Evolutionary conservation across 2,329 filamentous ascomycete species (phyloP).

Genomic region (Stagonosporopsis vannaccii): DNA sequence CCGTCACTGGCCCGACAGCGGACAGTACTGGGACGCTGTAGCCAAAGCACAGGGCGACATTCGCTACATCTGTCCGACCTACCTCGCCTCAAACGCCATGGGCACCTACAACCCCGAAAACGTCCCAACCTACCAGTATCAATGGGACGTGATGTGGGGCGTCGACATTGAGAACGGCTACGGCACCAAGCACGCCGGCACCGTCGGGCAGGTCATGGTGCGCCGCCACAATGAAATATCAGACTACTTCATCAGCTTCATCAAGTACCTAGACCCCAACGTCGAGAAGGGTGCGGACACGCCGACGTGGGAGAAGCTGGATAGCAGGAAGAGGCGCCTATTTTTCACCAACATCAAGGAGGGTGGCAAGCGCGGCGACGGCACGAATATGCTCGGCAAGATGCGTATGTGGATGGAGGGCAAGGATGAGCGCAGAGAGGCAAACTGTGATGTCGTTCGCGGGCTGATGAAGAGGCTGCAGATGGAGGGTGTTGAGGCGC

Average conservation of each 20-base stretch:
- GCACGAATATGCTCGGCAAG: conserved; percentile 28
- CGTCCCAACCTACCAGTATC: conserved; percentile 42
- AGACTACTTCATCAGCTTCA: conserved; percentile 44
- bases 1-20: conserved; percentile 44
- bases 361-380: conserved; percentile 31
- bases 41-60: conserved; percentile 45
- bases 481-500: conserved; percentile 30
- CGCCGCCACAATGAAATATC: conserved; percentile 38
- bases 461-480: conserved; percentile 38
- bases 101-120: conserved; percentile 34
- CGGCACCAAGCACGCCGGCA: conserved; percentile 45
- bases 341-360: conserved; percentile 44
- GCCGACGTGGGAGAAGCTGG: conserved; percentile 35
- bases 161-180: conserved; percentile 41
- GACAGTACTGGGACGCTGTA: conserved; percentile 42
- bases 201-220: conserved; percentile 44
- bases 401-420: conserved; percentile 34
- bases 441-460: conserved; percentile 27
- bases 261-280: conserved; percentile 44
- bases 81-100: conserved; percentile 43
- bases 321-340: conserved; percentile 30
- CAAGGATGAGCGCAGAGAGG: conserved; percentile 29
- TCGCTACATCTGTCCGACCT: conserved; percentile 46
- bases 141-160: conserved; percentile 46
- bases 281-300: conserved; percentile 25